Evolutionary conservation across 139 green algal genomes (phyloP), one percentile per base, ranked within the genome.

Genomic region (Chlamydomonas eustigma): DNA sequence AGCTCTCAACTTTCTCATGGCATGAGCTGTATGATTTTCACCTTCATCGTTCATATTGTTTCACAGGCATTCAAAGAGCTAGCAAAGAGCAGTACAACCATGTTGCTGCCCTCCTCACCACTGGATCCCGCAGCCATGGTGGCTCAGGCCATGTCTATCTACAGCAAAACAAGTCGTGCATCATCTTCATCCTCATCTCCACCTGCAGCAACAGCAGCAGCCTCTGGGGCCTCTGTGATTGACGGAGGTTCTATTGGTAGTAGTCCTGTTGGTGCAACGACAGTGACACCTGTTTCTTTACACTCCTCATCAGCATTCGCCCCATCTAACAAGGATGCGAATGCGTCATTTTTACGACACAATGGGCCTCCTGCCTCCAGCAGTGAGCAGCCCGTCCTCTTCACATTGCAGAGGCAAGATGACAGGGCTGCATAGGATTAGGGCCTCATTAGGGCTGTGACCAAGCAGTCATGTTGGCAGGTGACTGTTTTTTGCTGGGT

Each of bases 71-170:
- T 98, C 78, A 68, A 78, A 0, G 75, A 93, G 25, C 84, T 99
- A 37, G 95, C 95, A 70, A 94, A 97, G 86, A 51, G 91, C 66
- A 81, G 88, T 31, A 98, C 89, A 64, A 98, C 94, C 0, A 86
- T 98, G 81, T 73, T 98, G 76, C 84, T 98, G 38, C 95, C 95
- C 1, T 74, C 88, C 28, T 85, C 85, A 28, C 74, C 85, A 4
- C 50, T 77, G 25, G 90, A 97, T 76, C 91, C 94, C 0, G 90
- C 92, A 4, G 77, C 79, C 69, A 94, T 98, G 85, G 89, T 98
- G 6, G 58, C 58, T 6, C 58, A 70, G 18, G 58, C 58, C 6
- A 70, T 70, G 58, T 8, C 58, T 24, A 70, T 70, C 58, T 70
- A 37, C 58, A 24, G 34, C 25, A 5, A 35, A 28, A 35, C 25